These are phyloP conservation scores for Apiospora rasikravindrae DNA, from an alignment of 2,329 filamentous ascomycete genomes.

Conservation along the genomic window DNA sequence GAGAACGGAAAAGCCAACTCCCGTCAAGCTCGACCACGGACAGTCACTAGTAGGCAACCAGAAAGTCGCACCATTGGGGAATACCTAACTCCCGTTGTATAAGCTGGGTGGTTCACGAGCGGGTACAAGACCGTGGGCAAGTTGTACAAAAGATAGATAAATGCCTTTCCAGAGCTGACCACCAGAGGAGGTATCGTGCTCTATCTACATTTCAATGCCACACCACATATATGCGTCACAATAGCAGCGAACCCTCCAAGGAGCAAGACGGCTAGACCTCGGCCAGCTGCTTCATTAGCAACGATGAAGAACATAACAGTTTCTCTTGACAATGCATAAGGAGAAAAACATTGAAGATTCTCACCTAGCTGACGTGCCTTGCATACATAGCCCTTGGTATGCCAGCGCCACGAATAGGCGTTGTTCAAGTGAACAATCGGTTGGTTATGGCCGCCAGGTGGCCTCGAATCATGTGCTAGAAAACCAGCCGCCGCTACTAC, in stretches of 20 bases:
- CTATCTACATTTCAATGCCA: too few species aligned
- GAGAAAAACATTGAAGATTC: background rate
- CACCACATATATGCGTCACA: too few species aligned
- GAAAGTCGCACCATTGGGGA: background rate
- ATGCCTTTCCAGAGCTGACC: background rate
- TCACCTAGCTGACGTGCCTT: background rate
- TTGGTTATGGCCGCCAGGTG: background rate
- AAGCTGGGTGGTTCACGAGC: background rate
- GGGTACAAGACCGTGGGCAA: background rate
- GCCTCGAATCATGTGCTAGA: background rate
- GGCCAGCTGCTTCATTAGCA: background rate
- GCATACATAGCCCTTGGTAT: background rate
- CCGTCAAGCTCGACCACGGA: background rate
- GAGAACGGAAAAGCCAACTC: background rate
- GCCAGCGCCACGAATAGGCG: background rate
- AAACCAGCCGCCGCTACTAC: background rate
- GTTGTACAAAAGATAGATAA: background rate
- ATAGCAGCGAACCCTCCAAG: background rate
- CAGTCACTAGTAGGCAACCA: background rate
- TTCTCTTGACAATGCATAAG: background rate
- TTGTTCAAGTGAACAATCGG: background rate
- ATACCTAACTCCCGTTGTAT: background rate
- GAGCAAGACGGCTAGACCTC: background rate
- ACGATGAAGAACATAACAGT: background rate
- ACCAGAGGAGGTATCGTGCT: too few species aligned